Evolutionary conservation across 371 early-diverging fungal genomes (phyloP), one percentile per base, ranked within the genome.

Genomic region (Mortierella sp.): DNA sequence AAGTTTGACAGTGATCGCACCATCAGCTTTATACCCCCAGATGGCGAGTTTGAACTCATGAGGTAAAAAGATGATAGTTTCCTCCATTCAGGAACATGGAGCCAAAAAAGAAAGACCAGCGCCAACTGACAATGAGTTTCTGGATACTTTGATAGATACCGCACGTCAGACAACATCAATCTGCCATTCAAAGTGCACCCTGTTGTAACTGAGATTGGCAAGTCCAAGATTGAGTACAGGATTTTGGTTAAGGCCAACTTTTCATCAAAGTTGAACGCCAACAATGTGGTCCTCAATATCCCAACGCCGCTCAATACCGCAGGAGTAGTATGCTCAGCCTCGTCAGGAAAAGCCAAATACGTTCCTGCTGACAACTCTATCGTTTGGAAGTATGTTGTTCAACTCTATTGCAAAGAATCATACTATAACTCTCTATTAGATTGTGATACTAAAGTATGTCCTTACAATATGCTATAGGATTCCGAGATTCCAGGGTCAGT

Each of bases 31-130:
- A 91, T 96, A 61, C 97, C 97, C 37, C 96, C 96, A 1, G 97
- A 96, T 81, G 97, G 97, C 77, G 97, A 97, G 83, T 97, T 96
- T 85, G 97, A 96, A 83, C 87, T 97, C 63, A 97, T 97, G 97
- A 88, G 90, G 89, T 92, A 88, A 62, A 10, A 28, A 28, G 6
- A 12, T 16, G 10, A 1, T 20, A 5, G 49, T 52, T 52, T 35
- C 35, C 35, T 35, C 35, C 6, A 35, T 35, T 35, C 35, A 35
- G 52, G 52, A n/a, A 22, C 20, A 52, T n/a, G 20, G 52, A 22
- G 47, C 18, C 47, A 18, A 20, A 18, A 4, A 5, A 5, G n/a
- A n/a, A n/a, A n/a, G n/a, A n/a, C n/a, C n/a, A n/a, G 52, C 47
- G 6, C 6, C 20, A 9, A 8, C 52, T 52, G 20, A 52, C 52